Percentiles rank a stretch among this genome's conserved stretches.
Evolutionary conservation across 2,329 filamentous ascomycete species (phyloP).

Genomic region (Ophiocordyceps unilateralis): DNA sequence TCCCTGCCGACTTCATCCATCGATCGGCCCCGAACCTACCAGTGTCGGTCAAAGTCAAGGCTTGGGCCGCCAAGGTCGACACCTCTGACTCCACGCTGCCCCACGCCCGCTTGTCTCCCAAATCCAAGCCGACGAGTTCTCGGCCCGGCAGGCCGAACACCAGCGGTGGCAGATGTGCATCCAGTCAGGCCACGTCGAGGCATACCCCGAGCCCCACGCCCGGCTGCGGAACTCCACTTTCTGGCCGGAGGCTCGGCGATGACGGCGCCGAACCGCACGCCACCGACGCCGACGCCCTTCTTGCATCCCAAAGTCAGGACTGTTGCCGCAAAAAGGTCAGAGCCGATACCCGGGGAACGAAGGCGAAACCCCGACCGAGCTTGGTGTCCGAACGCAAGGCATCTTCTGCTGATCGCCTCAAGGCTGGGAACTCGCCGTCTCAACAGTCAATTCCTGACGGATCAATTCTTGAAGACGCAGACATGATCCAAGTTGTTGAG

Average conservation of each 20-base stretch:
- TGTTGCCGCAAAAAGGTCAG: background rate
- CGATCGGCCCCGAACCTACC: constrained; percentile 35
- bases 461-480: constrained; percentile 4
- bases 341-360: background rate
- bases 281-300: background rate
- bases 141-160: constrained; percentile 8
- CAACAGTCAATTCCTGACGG: constrained; percentile 5
- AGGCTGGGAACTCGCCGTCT: constrained; percentile 10
- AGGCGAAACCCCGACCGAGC: background rate
- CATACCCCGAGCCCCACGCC: too few relatives aligned
- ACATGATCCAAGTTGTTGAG: constrained; percentile 15
- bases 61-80: constrained; percentile 42
- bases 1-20: constrained; percentile 42
- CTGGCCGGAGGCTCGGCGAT: background rate
- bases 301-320: background rate
- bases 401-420: constrained; percentile 11
- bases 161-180: constrained; percentile 11
- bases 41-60: constrained; percentile 40
- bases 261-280: background rate
- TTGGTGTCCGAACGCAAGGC: constrained; percentile 4
- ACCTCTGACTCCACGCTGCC: constrained; percentile 22
- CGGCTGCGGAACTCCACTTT: background rate
- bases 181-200: constrained; percentile 12
- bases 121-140: constrained; percentile 13
- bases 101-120: constrained; percentile 19